Percentiles rank a stretch among this genome's conserved stretches.
These are phyloP conservation scores for Pseudogymnoascus sp. DNA, from an alignment of 2,329 filamentous ascomycete species.

Conservation along the genomic window DNA sequence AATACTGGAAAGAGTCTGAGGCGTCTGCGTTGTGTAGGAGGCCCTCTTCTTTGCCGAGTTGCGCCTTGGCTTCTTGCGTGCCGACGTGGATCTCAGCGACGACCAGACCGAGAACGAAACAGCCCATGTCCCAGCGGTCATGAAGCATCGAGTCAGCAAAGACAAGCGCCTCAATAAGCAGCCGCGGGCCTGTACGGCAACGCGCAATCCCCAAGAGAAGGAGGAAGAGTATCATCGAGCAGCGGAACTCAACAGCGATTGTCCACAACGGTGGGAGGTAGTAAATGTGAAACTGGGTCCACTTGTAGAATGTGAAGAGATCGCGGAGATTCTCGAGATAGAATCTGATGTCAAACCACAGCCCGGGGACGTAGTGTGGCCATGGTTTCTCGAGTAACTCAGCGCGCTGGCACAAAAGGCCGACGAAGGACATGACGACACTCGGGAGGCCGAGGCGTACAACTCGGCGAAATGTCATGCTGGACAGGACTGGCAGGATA, in stretches of 20 bases:
- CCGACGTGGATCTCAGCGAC: background rate
- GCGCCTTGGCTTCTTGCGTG: background rate
- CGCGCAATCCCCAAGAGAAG: constrained; percentile 26
- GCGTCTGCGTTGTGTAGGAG: background rate
- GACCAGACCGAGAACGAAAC: background rate
- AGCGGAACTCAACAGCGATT: constrained; percentile 31
- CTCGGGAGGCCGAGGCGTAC: constrained; percentile 42
- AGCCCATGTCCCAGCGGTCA: constrained; percentile 1
- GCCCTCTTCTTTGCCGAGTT: background rate
- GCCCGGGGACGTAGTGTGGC: background rate
- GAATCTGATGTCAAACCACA: background rate
- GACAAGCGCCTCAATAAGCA: constrained; percentile 1
- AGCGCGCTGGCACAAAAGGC: constrained; percentile 12
- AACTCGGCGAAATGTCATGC: constrained; percentile 41
- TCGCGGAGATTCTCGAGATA: background rate
- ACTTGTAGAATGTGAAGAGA: constrained; percentile 7
- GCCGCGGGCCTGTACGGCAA: background rate
- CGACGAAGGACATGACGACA: constrained; percentile 35
- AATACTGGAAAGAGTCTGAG: background rate
- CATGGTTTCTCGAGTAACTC: background rate
- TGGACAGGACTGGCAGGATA: constrained; percentile 36
- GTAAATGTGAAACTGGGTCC: constrained; percentile 16
- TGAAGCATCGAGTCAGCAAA: background rate
- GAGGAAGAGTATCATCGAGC: constrained; percentile 31
- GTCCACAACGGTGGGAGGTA: constrained; percentile 32